These are phyloP conservation scores for Gracilaria vermiculophylla DNA, from an alignment of 23 red algal species.

Conservation along the genomic window DNA sequence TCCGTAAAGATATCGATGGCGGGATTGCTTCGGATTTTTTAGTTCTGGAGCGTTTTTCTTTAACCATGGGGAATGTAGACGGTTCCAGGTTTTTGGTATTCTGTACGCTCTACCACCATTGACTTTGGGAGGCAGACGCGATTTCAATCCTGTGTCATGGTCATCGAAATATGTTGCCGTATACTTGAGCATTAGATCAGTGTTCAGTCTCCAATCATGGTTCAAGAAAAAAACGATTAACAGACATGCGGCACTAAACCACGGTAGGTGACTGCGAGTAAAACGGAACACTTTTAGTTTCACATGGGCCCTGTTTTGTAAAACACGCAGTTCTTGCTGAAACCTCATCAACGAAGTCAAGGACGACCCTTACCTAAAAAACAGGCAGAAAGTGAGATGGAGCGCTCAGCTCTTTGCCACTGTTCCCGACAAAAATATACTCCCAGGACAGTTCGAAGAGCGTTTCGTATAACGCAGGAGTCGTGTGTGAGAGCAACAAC, in stretches of 20 bases:
- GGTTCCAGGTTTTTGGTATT: slow-evolving; percentile 31
- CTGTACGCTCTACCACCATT: slow-evolving; percentile 33
- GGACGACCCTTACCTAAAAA: too few species aligned
- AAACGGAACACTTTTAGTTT: not conserved
- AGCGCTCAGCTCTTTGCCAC: not conserved
- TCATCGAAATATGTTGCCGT: not conserved
- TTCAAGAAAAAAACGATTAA: not conserved
- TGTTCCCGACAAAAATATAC: too few species aligned
- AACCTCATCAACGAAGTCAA: not conserved
- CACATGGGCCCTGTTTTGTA: not conserved
- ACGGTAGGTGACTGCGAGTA: not conserved
- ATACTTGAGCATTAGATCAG: not conserved
- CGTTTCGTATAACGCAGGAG: not conserved
- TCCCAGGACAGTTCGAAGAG: too few species aligned
- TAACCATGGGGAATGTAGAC: slow-evolving; percentile 55
- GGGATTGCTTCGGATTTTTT: slow-evolving; percentile 29
- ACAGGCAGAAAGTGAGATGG: too few species aligned
- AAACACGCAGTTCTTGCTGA: not conserved
- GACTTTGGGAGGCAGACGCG: not conserved
- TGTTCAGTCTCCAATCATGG: not conserved
- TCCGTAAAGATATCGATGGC: slow-evolving; percentile 39
- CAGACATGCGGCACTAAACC: not conserved
- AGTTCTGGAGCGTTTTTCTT: slow-evolving; percentile 1
- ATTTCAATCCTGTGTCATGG: not conserved
- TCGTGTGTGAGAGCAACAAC: too few species aligned